A percentile compares a stretch with the other conserved stretches of the same genome.
phyloP scores from a whole-genome alignment of 164 flowering plant genomes.

The Sextonia rubra region DNA sequence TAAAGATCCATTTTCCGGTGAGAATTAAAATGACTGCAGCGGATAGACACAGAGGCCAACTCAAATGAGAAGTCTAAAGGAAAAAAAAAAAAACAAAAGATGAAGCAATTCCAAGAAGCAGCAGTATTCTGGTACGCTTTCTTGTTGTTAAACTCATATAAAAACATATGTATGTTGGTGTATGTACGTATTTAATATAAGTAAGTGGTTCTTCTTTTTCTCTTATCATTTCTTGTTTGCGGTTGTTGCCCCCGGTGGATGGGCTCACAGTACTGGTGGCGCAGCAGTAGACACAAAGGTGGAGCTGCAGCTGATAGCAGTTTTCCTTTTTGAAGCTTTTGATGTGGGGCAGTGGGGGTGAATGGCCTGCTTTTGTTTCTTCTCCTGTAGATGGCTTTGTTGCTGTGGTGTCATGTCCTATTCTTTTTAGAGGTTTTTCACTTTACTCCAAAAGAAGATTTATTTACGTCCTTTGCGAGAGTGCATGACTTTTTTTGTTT shows the following conservation, averaged over 20 bases:
- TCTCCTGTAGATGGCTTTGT: no score
- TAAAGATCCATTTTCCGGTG: constrained; percentile 23
- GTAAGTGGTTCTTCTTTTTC: no score
- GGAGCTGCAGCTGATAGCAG: not conserved
- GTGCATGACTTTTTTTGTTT: not conserved
- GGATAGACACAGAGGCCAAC: not conserved
- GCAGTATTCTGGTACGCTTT: no score
- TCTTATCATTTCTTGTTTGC: no score
- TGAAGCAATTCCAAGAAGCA: no score
- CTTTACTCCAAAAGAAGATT: not conserved
- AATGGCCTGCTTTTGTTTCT: not conserved
- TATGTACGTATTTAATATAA: no score
- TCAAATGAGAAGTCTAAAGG: no score
- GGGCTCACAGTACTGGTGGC: no score
- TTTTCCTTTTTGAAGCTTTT: constrained; percentile 12
- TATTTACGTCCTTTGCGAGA: not conserved
- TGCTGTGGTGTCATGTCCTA: not conserved
- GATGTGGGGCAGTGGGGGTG: not conserved
- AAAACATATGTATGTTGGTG: no score
- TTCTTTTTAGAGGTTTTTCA: constrained; percentile 1
- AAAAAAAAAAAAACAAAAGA: no score
- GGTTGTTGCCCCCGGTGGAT: no score
- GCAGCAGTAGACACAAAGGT: not conserved
- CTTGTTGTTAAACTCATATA: no score
- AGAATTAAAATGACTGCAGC: not conserved